These are phyloP conservation scores for Penicillium cinerascens DNA, from an alignment of 495 filamentous ascomycete genomes.

Conservation along the genomic window DNA sequence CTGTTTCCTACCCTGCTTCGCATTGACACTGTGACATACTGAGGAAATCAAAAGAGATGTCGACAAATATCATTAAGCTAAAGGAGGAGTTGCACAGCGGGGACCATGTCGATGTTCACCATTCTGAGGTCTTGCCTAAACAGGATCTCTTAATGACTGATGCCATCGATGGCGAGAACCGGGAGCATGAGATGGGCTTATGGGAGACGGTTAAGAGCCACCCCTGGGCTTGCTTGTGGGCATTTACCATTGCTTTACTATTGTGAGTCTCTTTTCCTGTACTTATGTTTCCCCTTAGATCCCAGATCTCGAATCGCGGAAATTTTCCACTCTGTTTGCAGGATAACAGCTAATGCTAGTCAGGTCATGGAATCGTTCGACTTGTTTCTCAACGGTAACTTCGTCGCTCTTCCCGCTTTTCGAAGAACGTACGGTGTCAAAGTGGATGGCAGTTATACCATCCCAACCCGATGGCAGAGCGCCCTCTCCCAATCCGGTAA, in stretches of 20 bases:
- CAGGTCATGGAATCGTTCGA: conserved; percentile 44
- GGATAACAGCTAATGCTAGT: conserved; percentile 11
- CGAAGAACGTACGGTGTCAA: conserved; percentile 25
- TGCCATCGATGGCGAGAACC: conserved; percentile 33
- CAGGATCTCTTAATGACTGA: conserved; percentile 30
- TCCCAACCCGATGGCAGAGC: conserved; percentile 36
- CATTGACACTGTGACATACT: too few relatives aligned
- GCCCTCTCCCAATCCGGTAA: conserved; percentile 34
- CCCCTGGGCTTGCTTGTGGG: conserved; percentile 49
- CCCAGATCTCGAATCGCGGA: too few relatives aligned
- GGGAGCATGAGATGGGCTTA: conserved; percentile 29
- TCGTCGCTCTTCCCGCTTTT: conserved; percentile 30
- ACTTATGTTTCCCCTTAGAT: background rate
- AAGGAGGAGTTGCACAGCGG: background rate
- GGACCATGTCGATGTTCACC: conserved; percentile 15
- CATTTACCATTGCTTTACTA: conserved; percentile 42
- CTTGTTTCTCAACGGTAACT: conserved; percentile 38
- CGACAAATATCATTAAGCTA: too few relatives aligned
- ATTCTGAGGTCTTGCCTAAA: conserved; percentile 28
- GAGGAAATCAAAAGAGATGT: too few relatives aligned
- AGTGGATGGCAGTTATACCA: conserved; percentile 7
- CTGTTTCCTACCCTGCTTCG: too few relatives aligned
- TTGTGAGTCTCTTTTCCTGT: conserved; percentile 25
- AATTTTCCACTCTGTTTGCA: too few relatives aligned
- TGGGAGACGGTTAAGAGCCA: conserved; percentile 37